Evolutionary conservation across 164 flowering plant genomes (phyloP).

Genomic region (Macadamia tetraphylla): DNA sequence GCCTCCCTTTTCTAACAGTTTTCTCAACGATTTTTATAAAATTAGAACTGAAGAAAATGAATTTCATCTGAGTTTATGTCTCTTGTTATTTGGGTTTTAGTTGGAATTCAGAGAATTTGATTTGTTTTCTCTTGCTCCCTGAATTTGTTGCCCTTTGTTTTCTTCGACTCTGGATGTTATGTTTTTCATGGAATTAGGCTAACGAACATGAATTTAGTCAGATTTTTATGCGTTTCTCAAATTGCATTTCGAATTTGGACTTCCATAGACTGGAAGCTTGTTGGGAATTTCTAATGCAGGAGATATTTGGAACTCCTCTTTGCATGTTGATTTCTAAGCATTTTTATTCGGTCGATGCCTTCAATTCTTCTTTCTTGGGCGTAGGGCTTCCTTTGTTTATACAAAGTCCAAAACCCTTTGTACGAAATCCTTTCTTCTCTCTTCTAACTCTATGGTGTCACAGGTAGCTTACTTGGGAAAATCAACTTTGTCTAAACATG

Average conservation of each 20-base stretch:
- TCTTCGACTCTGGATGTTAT: not conserved
- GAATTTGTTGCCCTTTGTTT: not conserved
- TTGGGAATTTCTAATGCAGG: not conserved
- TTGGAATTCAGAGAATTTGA: not conserved
- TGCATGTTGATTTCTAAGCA: no score
- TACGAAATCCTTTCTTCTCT: no score
- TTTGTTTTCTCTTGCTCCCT: not conserved
- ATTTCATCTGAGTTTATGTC: constrained; percentile 3
- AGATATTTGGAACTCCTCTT: not conserved
- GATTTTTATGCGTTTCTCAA: not conserved
- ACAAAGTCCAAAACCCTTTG: no score
- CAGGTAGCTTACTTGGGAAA: no score
- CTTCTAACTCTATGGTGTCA: no score
- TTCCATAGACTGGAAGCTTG: not conserved
- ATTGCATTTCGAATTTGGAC: not conserved
- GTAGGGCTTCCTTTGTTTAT: no score
- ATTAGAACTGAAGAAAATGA: constrained; percentile 1
- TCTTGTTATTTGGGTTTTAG: not conserved
- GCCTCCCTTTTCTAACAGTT: not conserved
- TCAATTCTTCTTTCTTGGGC: no score
- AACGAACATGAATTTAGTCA: no score
- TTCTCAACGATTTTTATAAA: not conserved
- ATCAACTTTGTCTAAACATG: no score
- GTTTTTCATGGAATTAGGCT: no score
- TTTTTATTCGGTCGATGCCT: no score